Conservation (phyloP, 345 rosid species). For the Syzygium jambos region DNA sequence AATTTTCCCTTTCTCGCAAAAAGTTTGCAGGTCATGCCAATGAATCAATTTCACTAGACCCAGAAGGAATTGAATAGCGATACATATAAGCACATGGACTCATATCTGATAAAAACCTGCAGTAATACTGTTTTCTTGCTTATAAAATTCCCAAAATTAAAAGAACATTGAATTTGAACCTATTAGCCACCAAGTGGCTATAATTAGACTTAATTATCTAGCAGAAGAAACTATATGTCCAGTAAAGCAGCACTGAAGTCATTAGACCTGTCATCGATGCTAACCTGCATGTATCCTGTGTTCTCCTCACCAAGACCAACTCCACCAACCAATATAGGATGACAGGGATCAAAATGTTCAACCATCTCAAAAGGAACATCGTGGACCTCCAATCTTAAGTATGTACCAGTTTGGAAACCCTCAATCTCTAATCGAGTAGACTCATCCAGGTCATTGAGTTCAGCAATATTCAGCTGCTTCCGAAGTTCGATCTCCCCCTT, state of each 20-base stretch:
- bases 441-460: constrained; percentile 75
- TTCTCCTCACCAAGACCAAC: constrained; percentile 83
- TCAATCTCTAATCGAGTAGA: constrained; percentile 71
- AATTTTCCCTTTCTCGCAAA: not conserved
- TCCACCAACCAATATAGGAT: constrained; percentile 86
- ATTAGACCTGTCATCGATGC: not conserved
- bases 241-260: not conserved
- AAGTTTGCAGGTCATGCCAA: not conserved
- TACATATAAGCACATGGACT: not conserved
- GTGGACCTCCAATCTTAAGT: constrained; percentile 81
- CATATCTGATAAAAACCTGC: not conserved
- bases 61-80: not conserved
- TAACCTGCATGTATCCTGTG: constrained; percentile 96
- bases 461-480: constrained; percentile 72
- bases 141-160: not conserved
- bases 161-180: not conserved
- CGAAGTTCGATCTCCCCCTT: constrained; percentile 76
- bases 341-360: constrained; percentile 80
- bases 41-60: not conserved
- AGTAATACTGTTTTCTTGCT: not conserved
- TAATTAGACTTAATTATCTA: not conserved
- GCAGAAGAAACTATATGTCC: not conserved
- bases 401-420: constrained; percentile 79
- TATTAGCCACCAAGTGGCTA: not conserved
- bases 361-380: constrained; percentile 94